phyloP scores from a whole-genome alignment of 352 stramenopile genomes.

The Phytophthora pistaciae region DNA sequence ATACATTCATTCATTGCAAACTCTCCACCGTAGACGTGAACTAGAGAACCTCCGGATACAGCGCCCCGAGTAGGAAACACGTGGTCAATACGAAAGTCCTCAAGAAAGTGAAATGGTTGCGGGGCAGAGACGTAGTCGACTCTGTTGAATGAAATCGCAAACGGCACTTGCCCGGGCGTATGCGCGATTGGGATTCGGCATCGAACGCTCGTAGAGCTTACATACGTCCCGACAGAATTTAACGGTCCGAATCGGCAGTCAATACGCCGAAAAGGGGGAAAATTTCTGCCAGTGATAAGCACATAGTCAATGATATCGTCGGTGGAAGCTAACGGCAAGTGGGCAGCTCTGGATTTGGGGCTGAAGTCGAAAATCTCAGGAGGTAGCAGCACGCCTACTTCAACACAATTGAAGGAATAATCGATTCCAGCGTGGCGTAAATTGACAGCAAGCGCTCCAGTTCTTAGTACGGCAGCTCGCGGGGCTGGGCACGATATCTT shows the following conservation, averaged over 20 bases:
- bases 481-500: slow-evolving; percentile 34
- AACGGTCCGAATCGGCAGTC: slow-evolving; percentile 44
- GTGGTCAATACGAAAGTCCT: slow-evolving; percentile 35
- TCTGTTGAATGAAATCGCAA: slow-evolving; percentile 75
- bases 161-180: slow-evolving; percentile 23
- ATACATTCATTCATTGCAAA: slow-evolving; percentile 58
- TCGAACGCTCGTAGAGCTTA: slow-evolving; percentile 41
- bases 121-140: slow-evolving; percentile 55
- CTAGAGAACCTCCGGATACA: slow-evolving; percentile 61
- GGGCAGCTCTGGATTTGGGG: slow-evolving; percentile 30
- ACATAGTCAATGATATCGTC: slow-evolving; percentile 22
- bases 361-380: slow-evolving; percentile 46
- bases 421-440: slow-evolving; percentile 27
- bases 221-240: slow-evolving; percentile 41
- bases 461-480: slow-evolving; percentile 4
- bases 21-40: slow-evolving; percentile 65
- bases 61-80: slow-evolving; percentile 60
- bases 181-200: slow-evolving; percentile 51
- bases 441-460: slow-evolving; percentile 20
- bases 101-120: slow-evolving; percentile 48
- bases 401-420: slow-evolving; percentile 37
- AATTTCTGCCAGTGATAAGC: slow-evolving; percentile 53
- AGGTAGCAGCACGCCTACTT: slow-evolving; percentile 31
- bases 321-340: not conserved
- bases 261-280: slow-evolving; percentile 47